Evolutionary conservation across 768 basidiomycete species (phyloP).

Genomic region (Saitozyma sp.): DNA sequence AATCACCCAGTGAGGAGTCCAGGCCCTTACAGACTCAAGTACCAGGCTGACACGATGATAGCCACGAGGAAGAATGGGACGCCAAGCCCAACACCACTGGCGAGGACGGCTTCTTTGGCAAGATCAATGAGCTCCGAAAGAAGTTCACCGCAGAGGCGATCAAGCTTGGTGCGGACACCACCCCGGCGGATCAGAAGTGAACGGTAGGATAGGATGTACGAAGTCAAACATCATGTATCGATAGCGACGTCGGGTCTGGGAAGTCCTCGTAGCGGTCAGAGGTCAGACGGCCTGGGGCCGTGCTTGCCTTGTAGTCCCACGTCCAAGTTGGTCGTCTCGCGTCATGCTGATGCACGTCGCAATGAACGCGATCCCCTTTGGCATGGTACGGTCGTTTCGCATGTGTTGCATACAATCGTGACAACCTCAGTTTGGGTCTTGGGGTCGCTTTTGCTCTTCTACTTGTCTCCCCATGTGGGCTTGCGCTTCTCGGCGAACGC

Average conservation of each 20-base stretch:
- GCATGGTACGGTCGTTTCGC: too few species aligned
- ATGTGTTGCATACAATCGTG: too few species aligned
- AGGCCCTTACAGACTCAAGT: not conserved
- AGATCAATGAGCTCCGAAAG: constrained; percentile 47
- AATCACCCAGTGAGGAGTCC: constrained; percentile 36
- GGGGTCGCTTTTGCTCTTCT: constrained; percentile 9
- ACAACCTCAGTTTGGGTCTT: too few species aligned
- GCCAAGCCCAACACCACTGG: constrained; percentile 44
- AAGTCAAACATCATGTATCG: too few species aligned
- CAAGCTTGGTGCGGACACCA: constrained; percentile 33
- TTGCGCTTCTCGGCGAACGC: constrained; percentile 94
- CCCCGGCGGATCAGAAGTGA: constrained; percentile 41
- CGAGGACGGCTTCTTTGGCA: constrained; percentile 48
- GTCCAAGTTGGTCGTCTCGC: too few species aligned
- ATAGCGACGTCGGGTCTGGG: too few species aligned
- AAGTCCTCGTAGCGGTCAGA: too few species aligned
- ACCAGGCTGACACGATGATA: constrained; percentile 1
- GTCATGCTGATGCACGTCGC: too few species aligned
- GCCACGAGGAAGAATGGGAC: constrained; percentile 48
- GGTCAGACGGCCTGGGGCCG: too few species aligned
- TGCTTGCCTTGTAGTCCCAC: too few species aligned
- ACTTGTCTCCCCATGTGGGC: constrained; percentile 72
- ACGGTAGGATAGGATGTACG: too few species aligned
- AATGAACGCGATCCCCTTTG: too few species aligned
- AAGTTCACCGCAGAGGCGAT: constrained; percentile 40